A percentile compares a stretch with the other conserved stretches of the same genome.
Conservation (phyloP, 164 flowering plant species). For the Brasenia schreberi region DNA sequence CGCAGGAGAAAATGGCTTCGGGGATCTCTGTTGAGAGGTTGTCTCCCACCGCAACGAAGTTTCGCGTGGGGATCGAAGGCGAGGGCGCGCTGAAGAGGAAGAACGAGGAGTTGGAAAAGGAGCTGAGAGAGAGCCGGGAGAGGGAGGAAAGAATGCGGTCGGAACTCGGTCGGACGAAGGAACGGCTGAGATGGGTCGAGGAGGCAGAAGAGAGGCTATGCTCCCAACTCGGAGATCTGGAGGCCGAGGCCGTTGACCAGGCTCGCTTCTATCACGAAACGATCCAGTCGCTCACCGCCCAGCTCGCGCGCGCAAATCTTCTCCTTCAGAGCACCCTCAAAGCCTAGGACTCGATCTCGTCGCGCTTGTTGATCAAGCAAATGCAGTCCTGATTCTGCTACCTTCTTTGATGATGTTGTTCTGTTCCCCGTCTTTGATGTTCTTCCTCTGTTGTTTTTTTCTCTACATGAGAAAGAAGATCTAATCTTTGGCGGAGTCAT, state of each 20-base stretch:
- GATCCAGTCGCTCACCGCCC: constrained; percentile 33
- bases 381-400: too few relatives aligned
- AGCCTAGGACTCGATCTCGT: neutral
- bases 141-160: constrained; percentile 45
- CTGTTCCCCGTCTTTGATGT: too few relatives aligned
- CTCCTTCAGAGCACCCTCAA: constrained; percentile 9
- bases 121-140: constrained; percentile 32
- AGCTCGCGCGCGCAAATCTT: constrained; percentile 41
- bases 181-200: constrained; percentile 46
- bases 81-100: constrained; percentile 22
- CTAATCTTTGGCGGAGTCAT: too few relatives aligned
- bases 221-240: constrained; percentile 63
- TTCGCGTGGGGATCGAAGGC: neutral
- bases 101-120: constrained; percentile 63
- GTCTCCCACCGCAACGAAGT: neutral
- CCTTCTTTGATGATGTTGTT: too few relatives aligned
- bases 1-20: neutral
- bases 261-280: constrained; percentile 39
- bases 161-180: constrained; percentile 25
- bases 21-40: neutral
- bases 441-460: too few relatives aligned
- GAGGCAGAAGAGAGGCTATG: constrained; percentile 81
- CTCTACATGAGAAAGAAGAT: too few relatives aligned
- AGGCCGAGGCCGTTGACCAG: constrained; percentile 63
- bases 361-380: neutral